Evolutionary conservation across 306 rosid genomes (phyloP).

Genomic region (Medicago lupulina): DNA sequence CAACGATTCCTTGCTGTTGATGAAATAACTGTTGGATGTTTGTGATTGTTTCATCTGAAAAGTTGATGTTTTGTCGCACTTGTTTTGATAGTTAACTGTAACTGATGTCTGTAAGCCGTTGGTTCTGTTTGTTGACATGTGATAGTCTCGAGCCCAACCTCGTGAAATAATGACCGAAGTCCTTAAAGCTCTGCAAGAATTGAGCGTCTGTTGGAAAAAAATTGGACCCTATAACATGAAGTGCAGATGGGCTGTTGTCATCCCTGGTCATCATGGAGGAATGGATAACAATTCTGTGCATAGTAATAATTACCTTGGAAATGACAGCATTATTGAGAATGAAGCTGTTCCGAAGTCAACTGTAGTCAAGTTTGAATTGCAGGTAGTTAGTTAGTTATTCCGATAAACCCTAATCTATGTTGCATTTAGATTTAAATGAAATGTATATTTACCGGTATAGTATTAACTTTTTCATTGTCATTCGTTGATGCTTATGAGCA

Average conservation of each 20-base stretch:
- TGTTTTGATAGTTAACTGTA: no score
- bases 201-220: constrained; percentile 92
- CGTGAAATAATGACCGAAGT: constrained; percentile 97
- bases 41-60: no score
- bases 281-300: constrained; percentile 62
- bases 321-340: constrained; percentile 66
- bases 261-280: constrained; percentile 66
- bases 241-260: constrained; percentile 76
- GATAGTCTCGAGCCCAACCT: constrained; percentile 88
- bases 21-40: no score
- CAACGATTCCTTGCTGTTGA: no score
- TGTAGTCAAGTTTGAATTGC: constrained; percentile 93
- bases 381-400: constrained; percentile 55
- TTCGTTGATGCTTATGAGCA: constrained; percentile 12
- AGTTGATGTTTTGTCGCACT: no score
- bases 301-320: constrained; percentile 66
- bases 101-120: no score
- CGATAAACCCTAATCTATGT: constrained; percentile 11
- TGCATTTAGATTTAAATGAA: constrained; percentile 28
- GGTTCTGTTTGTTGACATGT: constrained; percentile 35
- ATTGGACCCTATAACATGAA: constrained; percentile 97
- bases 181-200: constrained; percentile 87
- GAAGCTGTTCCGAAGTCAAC: constrained; percentile 63
- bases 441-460: not conserved
- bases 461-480: constrained; percentile 20